phyloP scores from a whole-genome alignment of 495 filamentous ascomycete genomes.

The Chaetomidium leptoderma region DNA sequence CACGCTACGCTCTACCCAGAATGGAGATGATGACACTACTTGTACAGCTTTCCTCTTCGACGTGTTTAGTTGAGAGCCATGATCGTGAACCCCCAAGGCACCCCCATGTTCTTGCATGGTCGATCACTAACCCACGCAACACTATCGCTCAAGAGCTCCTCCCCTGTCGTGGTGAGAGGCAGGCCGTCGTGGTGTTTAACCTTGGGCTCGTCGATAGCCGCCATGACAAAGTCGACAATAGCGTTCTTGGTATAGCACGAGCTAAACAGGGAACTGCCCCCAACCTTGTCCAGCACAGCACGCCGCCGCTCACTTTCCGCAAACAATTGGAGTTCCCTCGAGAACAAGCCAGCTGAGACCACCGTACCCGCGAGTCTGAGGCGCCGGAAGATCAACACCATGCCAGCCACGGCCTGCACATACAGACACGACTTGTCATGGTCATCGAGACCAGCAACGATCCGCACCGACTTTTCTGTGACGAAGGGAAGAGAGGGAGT shows the following conservation, averaged over 20 bases:
- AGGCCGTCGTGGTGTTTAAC: constrained; percentile 10
- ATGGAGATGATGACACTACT: constrained; percentile 17
- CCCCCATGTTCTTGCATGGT: constrained; percentile 31
- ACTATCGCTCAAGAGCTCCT: constrained; percentile 23
- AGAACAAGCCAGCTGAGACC: constrained; percentile 14
- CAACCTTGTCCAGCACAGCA: constrained; percentile 27
- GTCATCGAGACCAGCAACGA: constrained; percentile 26
- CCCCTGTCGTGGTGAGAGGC: constrained; percentile 10
- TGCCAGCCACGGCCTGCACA: constrained; percentile 30
- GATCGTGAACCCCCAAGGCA: constrained; percentile 38
- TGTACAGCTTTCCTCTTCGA: constrained; percentile 1
- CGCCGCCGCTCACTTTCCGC: constrained; percentile 30
- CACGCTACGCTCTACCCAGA: constrained; percentile 20
- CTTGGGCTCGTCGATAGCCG: constrained; percentile 16
- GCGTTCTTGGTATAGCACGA: constrained; percentile 26
- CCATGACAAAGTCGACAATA: constrained; percentile 24
- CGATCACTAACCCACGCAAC: constrained; percentile 26
- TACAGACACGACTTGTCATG: constrained; percentile 27
- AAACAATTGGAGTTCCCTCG: constrained; percentile 31
- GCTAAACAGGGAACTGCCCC: constrained; percentile 15
- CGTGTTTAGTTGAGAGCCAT: constrained; percentile 32
- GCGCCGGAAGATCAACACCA: constrained; percentile 27
- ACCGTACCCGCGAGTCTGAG: not conserved
- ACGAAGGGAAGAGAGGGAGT: constrained; percentile 25
- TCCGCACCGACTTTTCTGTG: constrained; percentile 19